phyloP scores from a whole-genome alignment of 2,329 filamentous ascomycete species.

The Didymella segeticola region DNA sequence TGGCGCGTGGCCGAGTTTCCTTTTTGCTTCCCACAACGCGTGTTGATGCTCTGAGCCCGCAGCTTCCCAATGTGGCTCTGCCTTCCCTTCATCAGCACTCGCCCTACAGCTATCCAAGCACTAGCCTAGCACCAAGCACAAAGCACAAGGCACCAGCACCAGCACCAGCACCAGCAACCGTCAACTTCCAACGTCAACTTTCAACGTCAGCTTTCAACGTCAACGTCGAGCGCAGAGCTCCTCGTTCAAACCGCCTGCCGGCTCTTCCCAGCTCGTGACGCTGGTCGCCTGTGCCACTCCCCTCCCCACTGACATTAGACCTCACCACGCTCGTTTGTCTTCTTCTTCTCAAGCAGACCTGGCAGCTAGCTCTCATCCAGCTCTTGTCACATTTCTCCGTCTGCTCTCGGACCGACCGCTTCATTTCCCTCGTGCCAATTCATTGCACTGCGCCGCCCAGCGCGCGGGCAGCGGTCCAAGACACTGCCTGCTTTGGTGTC shows the following conservation, averaged over 20 bases:
- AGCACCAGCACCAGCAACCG: too few species aligned
- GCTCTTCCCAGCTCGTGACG: slow-evolving; percentile 31
- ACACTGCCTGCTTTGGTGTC: slow-evolving; percentile 25
- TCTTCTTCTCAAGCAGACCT: slow-evolving; percentile 31
- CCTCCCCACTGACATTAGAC: slow-evolving; percentile 18
- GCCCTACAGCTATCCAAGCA: slow-evolving; percentile 30
- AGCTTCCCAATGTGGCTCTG: slow-evolving; percentile 42
- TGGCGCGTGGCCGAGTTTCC: slow-evolving; percentile 40
- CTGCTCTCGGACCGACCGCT: slow-evolving; percentile 47
- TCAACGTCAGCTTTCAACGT: too few species aligned
- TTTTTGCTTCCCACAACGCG: slow-evolving; percentile 42
- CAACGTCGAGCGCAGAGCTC: too few species aligned
- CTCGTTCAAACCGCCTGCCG: slow-evolving; percentile 20
- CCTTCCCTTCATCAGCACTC: slow-evolving; percentile 31
- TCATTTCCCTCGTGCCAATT: slow-evolving; percentile 43
- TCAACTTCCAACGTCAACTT: too few species aligned
- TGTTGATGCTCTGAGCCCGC: slow-evolving; percentile 23
- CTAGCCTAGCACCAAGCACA: slow-evolving; percentile 21
- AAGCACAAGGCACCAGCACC: too few species aligned
- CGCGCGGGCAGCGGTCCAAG: slow-evolving; percentile 30
- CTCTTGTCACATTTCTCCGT: slow-evolving; percentile 42
- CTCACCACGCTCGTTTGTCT: slow-evolving; percentile 21
- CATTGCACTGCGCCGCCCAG: slow-evolving; percentile 40
- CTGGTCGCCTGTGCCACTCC: slow-evolving; percentile 23
- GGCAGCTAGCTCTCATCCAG: slow-evolving; percentile 39